Conservation (phyloP, 176 grass and related monocot genomes). For the Calamus simplicifolius region DNA sequence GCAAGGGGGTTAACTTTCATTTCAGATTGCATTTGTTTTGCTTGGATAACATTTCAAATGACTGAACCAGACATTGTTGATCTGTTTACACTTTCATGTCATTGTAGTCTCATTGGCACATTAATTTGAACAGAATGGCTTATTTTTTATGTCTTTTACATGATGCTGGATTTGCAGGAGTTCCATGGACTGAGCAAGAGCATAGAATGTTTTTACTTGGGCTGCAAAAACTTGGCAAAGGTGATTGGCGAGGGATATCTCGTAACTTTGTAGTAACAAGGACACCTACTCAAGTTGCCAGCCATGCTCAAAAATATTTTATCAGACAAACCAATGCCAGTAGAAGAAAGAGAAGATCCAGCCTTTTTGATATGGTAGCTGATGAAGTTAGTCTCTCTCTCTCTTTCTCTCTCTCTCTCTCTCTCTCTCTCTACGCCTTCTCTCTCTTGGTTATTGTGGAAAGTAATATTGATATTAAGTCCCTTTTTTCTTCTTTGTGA, state of each 20-base stretch:
- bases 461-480: no score
- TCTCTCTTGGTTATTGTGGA: no score
- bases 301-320: constrained; percentile 73
- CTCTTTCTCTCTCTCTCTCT: constrained; percentile 5
- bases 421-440: background rate
- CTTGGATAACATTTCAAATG: no score
- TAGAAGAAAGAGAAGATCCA: constrained; percentile 58
- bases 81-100: no score
- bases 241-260: constrained; percentile 68
- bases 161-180: constrained; percentile 19
- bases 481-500: background rate
- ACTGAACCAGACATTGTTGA: no score
- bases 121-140: no score
- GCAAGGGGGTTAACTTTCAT: no score
- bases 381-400: constrained; percentile 29
- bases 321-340: constrained; percentile 44
- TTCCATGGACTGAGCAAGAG: constrained; percentile 63
- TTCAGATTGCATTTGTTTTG: no score
- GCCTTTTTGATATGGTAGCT: constrained; percentile 63
- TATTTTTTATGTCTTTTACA: no score
- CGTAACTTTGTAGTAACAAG: constrained; percentile 43
- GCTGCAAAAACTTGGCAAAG: constrained; percentile 46
- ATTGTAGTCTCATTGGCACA: no score
- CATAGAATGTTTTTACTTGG: constrained; percentile 61
- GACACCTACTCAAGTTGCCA: constrained; percentile 71